Base-by-base conservation (phyloP, 495 filamentous ascomycete species). In the Aspergillus sparsus region DNA sequence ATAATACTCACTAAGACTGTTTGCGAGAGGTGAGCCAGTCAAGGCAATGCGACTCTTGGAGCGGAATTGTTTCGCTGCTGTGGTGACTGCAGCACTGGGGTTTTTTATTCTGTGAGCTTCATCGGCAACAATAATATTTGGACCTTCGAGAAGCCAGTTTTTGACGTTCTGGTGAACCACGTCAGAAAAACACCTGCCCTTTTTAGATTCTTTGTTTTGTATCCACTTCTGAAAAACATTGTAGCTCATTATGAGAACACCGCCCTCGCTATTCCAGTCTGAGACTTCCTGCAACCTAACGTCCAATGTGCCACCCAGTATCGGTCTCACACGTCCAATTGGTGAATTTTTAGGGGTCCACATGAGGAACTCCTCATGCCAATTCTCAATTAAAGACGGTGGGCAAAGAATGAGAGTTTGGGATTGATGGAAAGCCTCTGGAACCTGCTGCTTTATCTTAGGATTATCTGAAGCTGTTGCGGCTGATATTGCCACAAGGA, bases 61-160 rank as follows among this genome's bases (percentile, higher is more conserved):
- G 51, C 68, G 77, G 61, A 97, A 86, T 9, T 75, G 69, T 10
- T 71, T 72, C 5, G 85, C 75, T 18, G 82, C 80, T 47, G 71
- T 58, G 18, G 85, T 70, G 15, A 91, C 71, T n/a, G 72, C 66
- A 0, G 85, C 70, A 0, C 60, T 66, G 0, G 71, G 70, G 58
- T 90, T 91, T 68, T 94, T 96, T 59, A 96, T 71, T 27, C 70
- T 77, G 64, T 98, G 93, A 0, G 92, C 93, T 69, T 98, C 93
- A 63, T 98, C 93, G 1, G 88, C 88, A 12, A 97, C 73, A n/a
- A 96, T 85, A 42, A 97, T 84, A 52, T 82, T 89, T 0, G 92
- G 87, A 0, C 77, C 72, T 21, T 84, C 61, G 0, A 84, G 62
- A n/a, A 93, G 71, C 41, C 81, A 74, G 6, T 78, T 62, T 16